A percentile compares a stretch with the other conserved stretches of the same genome.
Conservation (phyloP, 306 rosid genomes). For the Citrullus colocynthis region DNA sequence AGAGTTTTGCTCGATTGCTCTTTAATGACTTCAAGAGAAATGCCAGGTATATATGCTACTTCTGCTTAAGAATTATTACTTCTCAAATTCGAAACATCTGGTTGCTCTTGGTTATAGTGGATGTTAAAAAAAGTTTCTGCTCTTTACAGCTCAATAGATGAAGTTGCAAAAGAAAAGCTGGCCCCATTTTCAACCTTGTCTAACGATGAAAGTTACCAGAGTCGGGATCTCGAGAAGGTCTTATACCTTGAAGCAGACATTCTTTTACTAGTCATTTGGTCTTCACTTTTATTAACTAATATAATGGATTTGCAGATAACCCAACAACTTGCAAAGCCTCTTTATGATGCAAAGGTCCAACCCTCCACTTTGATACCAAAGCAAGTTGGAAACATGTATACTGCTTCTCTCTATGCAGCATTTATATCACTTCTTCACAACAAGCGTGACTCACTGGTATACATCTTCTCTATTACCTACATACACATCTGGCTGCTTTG, state of each 20-base stretch:
- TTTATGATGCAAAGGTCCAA: constrained; percentile 74
- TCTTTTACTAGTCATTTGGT: background rate
- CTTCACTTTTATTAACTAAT: constrained; percentile 10
- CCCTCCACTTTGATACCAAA: constrained; percentile 88
- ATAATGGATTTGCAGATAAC: constrained; percentile 38
- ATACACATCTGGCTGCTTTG: constrained; percentile 4
- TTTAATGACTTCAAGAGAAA: constrained; percentile 63
- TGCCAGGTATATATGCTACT: constrained; percentile 43
- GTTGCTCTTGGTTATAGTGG: constrained; percentile 13
- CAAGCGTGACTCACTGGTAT: constrained; percentile 62
- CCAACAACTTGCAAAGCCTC: constrained; percentile 83
- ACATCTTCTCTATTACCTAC: constrained; percentile 10
- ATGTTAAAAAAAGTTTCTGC: constrained; percentile 12
- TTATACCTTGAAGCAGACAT: background rate
- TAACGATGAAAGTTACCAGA: constrained; percentile 81
- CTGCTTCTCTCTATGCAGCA: constrained; percentile 98
- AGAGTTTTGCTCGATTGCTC: constrained; percentile 85
- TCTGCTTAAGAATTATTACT: constrained; percentile 5
- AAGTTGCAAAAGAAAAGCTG: constrained; percentile 60
- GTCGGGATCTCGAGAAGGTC: constrained; percentile 98
- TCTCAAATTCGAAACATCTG: constrained; percentile 1
- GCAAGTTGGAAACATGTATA: constrained; percentile 98
- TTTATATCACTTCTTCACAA: constrained; percentile 83
- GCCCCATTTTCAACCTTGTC: constrained; percentile 57
- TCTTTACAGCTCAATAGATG: constrained; percentile 61